Evolutionary conservation across 805 yeast genomes (phyloP), one percentile per base, ranked within the genome.

Genomic region (Peterozyma xylosa): DNA sequence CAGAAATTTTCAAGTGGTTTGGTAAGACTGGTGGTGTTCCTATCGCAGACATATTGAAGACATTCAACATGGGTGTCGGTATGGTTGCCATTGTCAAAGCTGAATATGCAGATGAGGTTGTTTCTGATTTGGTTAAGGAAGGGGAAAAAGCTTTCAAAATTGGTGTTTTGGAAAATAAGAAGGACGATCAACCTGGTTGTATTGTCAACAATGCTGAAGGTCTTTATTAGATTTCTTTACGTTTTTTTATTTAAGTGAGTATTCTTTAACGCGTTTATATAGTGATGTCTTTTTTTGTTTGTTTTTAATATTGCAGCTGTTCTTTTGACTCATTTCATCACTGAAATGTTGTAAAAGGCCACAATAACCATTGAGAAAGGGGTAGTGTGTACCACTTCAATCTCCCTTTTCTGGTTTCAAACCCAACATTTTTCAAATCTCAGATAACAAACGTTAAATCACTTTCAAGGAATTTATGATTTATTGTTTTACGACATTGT

Each of bases 11-110:
- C 78, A 82, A 81, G 65, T 93, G 97, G 97, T 80, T 93, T 44
- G 96, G 95, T 38, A 74, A 74, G 56, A 80, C 88, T 41, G 99
- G 99, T 50, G 82, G 82, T 57, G 95, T 95, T 34, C 98, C 99
- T 41, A 67, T 74, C 41, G 68, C 68, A 17, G 99, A 95, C 64
- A 78, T 88, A 49, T 68, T 87, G 55, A 91, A 88, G 72, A 95
- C 99, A 10, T 78, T 93, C 62, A 93, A 93, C 66, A 74, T 91
- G 74, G 99, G 99, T 68, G 75, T 93, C 55, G 99, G 99, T 56
- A 91, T 91, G 98, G 89, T 88, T 35, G 77, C 85, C 34, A 84
- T 91, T 54, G 96, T 87, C 29, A 81, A 78, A 61, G 63, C 69
- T 41, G 81, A 73, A 50, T 78, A 86, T 42, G 96, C 77, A 17